Conservation (phyloP, 352 stramenopile species). For the Phytophthora lateralis region DNA sequence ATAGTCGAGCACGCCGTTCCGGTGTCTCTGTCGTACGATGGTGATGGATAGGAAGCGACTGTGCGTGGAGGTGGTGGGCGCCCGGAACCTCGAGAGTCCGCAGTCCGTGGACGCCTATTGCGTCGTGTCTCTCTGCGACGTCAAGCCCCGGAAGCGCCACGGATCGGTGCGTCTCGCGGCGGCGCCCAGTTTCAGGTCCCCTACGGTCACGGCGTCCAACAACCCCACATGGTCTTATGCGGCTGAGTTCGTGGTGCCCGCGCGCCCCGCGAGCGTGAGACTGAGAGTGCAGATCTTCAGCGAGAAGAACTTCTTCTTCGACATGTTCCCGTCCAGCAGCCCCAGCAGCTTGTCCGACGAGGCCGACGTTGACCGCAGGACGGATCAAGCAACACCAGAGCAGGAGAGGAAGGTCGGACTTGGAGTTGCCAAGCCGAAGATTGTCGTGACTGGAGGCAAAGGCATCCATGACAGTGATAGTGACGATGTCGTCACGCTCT, state of each 20-base stretch:
- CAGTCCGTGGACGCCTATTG: constrained; percentile 75
- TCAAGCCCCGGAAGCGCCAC: constrained; percentile 22
- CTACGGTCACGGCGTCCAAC: constrained; percentile 38
- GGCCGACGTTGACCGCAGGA: constrained; percentile 8
- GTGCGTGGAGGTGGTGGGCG: constrained; percentile 72
- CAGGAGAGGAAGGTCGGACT: constrained; percentile 11
- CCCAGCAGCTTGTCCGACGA: constrained; percentile 19
- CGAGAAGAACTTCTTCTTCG: constrained; percentile 86
- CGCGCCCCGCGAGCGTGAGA: constrained; percentile 23
- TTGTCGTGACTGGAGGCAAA: constrained; percentile 22
- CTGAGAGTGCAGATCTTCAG: constrained; percentile 61
- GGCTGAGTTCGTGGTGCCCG: constrained; percentile 41
- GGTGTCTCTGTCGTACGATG: neutral
- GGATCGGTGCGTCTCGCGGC: neutral
- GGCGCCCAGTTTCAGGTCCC: constrained; percentile 33
- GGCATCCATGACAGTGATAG: constrained; percentile 48
- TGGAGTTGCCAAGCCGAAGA: constrained; percentile 13
- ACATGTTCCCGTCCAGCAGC: constrained; percentile 71
- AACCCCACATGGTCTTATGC: constrained; percentile 54
- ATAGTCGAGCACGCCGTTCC: constrained; percentile 8
- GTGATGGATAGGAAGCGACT: constrained; percentile 48
- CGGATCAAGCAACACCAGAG: constrained; percentile 1
- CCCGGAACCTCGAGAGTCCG: constrained; percentile 68
- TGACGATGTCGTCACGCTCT: constrained; percentile 53
- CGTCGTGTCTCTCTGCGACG: constrained; percentile 48